Evolutionary conservation across 345 rosid species (phyloP).

Genomic region (Salix udensis): DNA sequence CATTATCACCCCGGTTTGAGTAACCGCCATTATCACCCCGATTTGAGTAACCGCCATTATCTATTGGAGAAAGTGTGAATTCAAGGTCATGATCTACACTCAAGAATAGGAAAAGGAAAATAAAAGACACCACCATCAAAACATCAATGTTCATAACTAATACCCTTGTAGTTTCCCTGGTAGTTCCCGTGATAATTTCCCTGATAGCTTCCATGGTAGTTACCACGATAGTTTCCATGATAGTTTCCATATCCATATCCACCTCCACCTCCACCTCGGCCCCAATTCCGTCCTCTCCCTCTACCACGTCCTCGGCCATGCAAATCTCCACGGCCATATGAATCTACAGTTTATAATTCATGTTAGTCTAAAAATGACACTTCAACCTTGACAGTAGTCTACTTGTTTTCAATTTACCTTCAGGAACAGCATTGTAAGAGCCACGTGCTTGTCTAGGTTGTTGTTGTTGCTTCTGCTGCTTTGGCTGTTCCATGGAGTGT

Average conservation of each 20-base stretch:
- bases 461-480: conserved; percentile 51
- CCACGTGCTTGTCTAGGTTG: conserved; percentile 44
- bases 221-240: conserved; percentile 34
- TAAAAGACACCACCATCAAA: background rate
- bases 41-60: conserved; percentile 32
- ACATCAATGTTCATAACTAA: background rate
- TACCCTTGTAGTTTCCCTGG: conserved; percentile 6
- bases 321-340: conserved; percentile 46
- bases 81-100: background rate
- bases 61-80: conserved; percentile 7
- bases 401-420: conserved; percentile 45
- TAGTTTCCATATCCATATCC: conserved; percentile 37
- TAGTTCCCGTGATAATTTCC: conserved; percentile 1
- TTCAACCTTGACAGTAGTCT: background rate
- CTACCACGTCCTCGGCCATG: conserved; percentile 41
- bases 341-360: conserved; percentile 26
- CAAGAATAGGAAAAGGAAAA: background rate
- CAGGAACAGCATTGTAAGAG: conserved; percentile 51
- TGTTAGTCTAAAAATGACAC: background rate
- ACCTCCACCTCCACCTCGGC: conserved; percentile 44
- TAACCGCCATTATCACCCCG: conserved; percentile 41
- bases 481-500: conserved; percentile 42
- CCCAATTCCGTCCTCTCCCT: conserved; percentile 42
- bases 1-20: no score
- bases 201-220: background rate